Evolutionary conservation across 257 asterid species (phyloP).

Genomic region (Solanum arcanum): DNA sequence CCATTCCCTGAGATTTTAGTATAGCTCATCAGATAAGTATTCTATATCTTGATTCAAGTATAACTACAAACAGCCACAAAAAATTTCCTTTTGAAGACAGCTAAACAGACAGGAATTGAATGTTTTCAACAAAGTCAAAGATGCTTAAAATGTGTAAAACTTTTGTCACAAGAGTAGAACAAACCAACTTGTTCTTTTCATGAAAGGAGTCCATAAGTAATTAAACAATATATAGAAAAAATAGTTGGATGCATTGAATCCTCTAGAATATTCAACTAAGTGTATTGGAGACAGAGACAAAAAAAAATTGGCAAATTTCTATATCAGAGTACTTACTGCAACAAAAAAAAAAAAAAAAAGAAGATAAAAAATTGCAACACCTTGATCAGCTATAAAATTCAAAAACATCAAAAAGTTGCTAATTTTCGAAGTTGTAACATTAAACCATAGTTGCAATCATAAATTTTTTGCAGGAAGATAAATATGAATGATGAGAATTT

Average conservation of each 20-base stretch:
- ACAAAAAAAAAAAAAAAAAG: too few species aligned
- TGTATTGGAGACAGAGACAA: neutral
- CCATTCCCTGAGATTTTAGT: slow-evolving; percentile 11
- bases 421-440: neutral
- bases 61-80: neutral
- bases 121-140: neutral
- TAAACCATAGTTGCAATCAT: neutral
- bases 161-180: neutral
- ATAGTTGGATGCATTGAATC: neutral
- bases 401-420: neutral
- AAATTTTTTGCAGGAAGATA: neutral
- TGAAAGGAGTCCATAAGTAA: neutral
- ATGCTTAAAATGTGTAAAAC: neutral
- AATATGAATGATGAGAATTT: neutral
- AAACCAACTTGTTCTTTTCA: neutral
- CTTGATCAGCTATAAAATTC: neutral
- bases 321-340: neutral
- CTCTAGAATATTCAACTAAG: neutral
- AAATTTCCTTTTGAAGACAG: neutral
- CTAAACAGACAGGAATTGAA: neutral
- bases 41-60: neutral
- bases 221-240: neutral
- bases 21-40: neutral
- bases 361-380: neutral
- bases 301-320: neutral